Evolutionary conservation across 2,329 filamentous ascomycete species (phyloP), one percentile per base, ranked within the genome.

Genomic region (Neopestalotiopsis sp.): DNA sequence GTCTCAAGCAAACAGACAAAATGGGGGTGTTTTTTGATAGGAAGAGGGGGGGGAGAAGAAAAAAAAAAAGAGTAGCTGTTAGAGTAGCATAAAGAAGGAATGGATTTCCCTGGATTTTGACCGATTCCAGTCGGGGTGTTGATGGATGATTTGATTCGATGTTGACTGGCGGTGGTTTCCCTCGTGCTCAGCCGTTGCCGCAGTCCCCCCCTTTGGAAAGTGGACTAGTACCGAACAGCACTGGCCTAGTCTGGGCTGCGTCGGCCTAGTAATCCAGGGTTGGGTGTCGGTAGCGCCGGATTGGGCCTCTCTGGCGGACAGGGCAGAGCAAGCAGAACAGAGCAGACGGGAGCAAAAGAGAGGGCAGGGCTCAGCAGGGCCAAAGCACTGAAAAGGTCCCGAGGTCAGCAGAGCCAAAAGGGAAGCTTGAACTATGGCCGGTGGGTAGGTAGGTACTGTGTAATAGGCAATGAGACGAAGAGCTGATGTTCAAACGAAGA

Each of bases 151-250:
- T 53, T 53, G 45, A 53, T 62, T 20, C n/a, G 32, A 40, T 62
- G 32, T 40, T 62, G 59, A 62, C n/a, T 20, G 59, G 34, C 57
- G 59, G 59, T 34, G 59, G 30, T 62, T 62, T 62, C 59, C 59
- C 59, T 62, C 34, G 59, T 62, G 59, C 59, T 62, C 14, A 62
- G 59, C 59, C 59, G 59, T 62, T 62, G 59, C 59, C 59, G 59
- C 34, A 62, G 59, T 40, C 59, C 59, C 59, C 59, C 34, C 59
- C 34, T 53, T 38, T 38, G 34, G 20, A 20, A 53, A 40, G 28
- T 62, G 30, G 57, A 14, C 57, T 59, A 62, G 59, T 38, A 62
- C 59, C 30, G 34, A 62, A 62, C 34, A 62, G 59, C 32, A 62
- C 59, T 62, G 59, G 59, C 34, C 59, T 62, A 40, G 59, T 30